Evolutionary conservation across 2,329 filamentous ascomycete genomes (phyloP), one percentile per base, ranked within the genome.

Genomic region (Aotearoamyces nothofagi): DNA sequence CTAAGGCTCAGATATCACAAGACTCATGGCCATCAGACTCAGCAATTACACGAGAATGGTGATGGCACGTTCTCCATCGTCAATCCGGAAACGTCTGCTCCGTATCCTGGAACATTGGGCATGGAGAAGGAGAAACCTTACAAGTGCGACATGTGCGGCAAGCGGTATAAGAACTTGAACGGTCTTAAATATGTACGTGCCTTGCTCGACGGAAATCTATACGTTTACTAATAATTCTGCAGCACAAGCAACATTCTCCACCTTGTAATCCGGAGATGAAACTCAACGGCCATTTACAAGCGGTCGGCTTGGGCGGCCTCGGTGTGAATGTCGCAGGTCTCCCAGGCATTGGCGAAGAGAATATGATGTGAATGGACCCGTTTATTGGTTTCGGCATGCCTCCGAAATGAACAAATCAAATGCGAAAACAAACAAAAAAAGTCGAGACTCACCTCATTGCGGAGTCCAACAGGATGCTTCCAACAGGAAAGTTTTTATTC

Each of bases 81-180:
- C 29, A 92, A 98, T 44, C 90, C 90, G 0, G 81, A 93, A 48
- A 96, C 90, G 0, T 90, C 81, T 15, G 71, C 83, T 2, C 90
- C 90, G 0, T 98, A 96, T 40, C 90, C 90, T 0, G 90, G 90
- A 17, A 96, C 90, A 1, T 63, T 93, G 19, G 90, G 90, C n/a
- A 98, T 98, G 90, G 90, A 98, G 58, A 98, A 96, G 54, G 87
- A 96, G 60, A 98, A 98, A 61, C 90, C 90, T 3, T 96, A 96
- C 53, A 86, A 86, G 49, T 98, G 90, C 54, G 86, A 96, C 40
- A 78, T 84, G 8, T 98, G 90, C 50, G 86, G 87, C 45, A 98
- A 98, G 62, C 79, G 90, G 29, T 98, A 98, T 60, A 98, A 98
- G 73, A 98, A 98, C 50, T 56, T 98, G 36, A 98, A 98, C 55